These are phyloP conservation scores for Phytophthora ohioensis DNA, from an alignment of 352 stramenopile genomes.

Conservation along the genomic window DNA sequence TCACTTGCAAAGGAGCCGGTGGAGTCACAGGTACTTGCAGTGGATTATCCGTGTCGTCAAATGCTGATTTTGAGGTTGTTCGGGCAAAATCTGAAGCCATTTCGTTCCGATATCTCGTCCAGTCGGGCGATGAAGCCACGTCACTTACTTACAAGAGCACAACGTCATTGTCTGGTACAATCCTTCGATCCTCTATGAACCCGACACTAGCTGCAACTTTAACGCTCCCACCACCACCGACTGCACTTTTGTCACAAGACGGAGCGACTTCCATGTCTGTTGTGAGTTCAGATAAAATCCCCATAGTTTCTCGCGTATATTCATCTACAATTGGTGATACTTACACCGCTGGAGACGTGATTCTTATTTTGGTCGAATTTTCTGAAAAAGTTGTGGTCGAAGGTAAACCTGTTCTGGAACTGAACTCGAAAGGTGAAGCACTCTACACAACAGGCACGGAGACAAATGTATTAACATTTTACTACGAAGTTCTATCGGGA, in stretches of 20 bases:
- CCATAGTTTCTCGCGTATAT: constrained; percentile 50
- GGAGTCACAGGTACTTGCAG: constrained; percentile 44
- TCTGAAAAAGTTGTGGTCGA: constrained; percentile 56
- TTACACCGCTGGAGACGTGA: constrained; percentile 72
- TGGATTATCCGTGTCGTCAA: constrained; percentile 47
- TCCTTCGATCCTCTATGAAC: constrained; percentile 52
- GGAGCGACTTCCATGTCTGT: constrained; percentile 33
- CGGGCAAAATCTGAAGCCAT: constrained; percentile 52
- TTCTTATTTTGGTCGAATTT: constrained; percentile 69
- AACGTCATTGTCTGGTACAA: constrained; percentile 44
- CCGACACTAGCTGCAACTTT: constrained; percentile 41
- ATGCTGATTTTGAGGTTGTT: constrained; percentile 52
- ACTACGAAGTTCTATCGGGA: constrained; percentile 64
- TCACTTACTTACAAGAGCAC: constrained; percentile 43
- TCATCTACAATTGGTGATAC: constrained; percentile 50
- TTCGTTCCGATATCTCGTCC: constrained; percentile 66
- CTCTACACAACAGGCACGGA: constrained; percentile 57
- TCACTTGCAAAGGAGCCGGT: constrained; percentile 55
- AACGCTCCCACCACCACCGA: constrained; percentile 37
- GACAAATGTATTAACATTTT: constrained; percentile 61
- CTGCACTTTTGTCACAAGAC: constrained; percentile 18
- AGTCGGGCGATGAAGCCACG: constrained; percentile 43
- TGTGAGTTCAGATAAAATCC: constrained; percentile 46
- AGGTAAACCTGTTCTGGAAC: constrained; percentile 61
- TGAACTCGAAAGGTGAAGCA: constrained; percentile 74